These are phyloP conservation scores for Chaetomiaceae sp. DNA, from an alignment of 2,329 filamentous ascomycete genomes.

Conservation along the genomic window DNA sequence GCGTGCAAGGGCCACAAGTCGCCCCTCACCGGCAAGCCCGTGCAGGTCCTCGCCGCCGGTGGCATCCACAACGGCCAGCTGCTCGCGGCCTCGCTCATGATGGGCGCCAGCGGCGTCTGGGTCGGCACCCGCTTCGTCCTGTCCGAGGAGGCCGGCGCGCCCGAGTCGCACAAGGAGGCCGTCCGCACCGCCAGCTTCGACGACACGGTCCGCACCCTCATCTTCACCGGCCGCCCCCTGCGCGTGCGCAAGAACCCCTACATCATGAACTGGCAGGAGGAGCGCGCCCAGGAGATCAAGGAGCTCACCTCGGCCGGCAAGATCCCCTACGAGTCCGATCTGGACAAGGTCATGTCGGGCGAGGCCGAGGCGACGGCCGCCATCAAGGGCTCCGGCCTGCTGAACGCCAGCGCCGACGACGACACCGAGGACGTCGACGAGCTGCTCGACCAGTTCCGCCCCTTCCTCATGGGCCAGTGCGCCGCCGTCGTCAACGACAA, in stretches of 20 bases:
- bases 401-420: conserved; percentile 57
- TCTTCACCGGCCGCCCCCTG: conserved; percentile 94
- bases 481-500: conserved; percentile 90
- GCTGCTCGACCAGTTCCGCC: conserved; percentile 82
- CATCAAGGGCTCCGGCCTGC: conserved; percentile 41
- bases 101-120: conserved; percentile 91
- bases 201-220: conserved; percentile 94
- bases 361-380: conserved; percentile 57
- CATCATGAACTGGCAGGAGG: conserved; percentile 93
- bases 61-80: conserved; percentile 91
- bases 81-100: conserved; percentile 83
- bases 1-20: conserved; percentile 76
- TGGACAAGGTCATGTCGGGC: conserved; percentile 69
- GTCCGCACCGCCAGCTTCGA: conserved; percentile 88
- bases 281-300: conserved; percentile 86
- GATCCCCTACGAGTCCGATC: conserved; percentile 89
- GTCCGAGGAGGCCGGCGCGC: conserved; percentile 87
- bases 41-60: conserved; percentile 89
- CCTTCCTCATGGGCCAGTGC: conserved; percentile 95
- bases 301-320: conserved; percentile 82
- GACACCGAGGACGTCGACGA: conserved; percentile 66
- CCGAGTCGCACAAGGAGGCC: conserved; percentile 90
- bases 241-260: conserved; percentile 92
- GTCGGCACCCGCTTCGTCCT: conserved; percentile 95
- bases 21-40: conserved; percentile 78